phyloP scores from a whole-genome alignment of 2,329 filamentous ascomycete genomes.

The Parafenestella ontariensis region DNA sequence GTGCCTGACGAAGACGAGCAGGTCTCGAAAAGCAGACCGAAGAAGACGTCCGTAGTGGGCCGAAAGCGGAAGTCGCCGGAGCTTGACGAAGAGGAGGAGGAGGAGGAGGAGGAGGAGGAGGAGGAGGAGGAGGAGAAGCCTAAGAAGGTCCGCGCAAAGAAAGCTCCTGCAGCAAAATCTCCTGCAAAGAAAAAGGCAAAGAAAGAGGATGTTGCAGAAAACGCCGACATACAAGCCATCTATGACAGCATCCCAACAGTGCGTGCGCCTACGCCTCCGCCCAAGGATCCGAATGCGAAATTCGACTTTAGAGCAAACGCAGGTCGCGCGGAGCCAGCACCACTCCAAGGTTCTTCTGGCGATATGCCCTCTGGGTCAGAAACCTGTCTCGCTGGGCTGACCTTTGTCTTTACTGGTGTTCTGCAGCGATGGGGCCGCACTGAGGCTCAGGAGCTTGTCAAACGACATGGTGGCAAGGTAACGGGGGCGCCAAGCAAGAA shows the following conservation, averaged over 20 bases:
- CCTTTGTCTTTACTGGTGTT: conserved; percentile 94
- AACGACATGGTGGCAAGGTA: conserved; percentile 92
- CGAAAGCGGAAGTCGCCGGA: conserved; percentile 66
- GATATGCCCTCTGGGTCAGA: conserved; percentile 84
- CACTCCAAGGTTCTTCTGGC: conserved; percentile 63
- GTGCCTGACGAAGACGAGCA: conserved; percentile 54
- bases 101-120: conserved; percentile 61
- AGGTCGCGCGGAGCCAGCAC: conserved; percentile 68
- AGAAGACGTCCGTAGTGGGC: conserved; percentile 41
- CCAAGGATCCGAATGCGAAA: conserved; percentile 71
- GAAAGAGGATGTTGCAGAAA: conserved; percentile 71
- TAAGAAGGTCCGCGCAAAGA: conserved; percentile 61
- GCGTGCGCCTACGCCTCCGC: conserved; percentile 81
- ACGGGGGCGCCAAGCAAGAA: conserved; percentile 86
- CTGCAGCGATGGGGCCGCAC: conserved; percentile 81
- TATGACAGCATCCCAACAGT: conserved; percentile 87
- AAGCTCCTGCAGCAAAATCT: conserved; percentile 53
- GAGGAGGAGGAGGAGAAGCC: conserved; percentile 62
- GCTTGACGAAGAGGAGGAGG: conserved; percentile 60
- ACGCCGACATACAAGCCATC: conserved; percentile 78
- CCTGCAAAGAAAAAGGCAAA: conserved; percentile 66
- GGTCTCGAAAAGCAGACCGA: conserved; percentile 49
- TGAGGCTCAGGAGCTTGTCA: conserved; percentile 84
- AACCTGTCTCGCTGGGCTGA: conserved; percentile 87
- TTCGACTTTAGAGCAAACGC: conserved; percentile 74